Percentiles rank a stretch among this genome's conserved stretches.
Conservation (phyloP, 257 asterid genomes). For the Petunia secreta region DNA sequence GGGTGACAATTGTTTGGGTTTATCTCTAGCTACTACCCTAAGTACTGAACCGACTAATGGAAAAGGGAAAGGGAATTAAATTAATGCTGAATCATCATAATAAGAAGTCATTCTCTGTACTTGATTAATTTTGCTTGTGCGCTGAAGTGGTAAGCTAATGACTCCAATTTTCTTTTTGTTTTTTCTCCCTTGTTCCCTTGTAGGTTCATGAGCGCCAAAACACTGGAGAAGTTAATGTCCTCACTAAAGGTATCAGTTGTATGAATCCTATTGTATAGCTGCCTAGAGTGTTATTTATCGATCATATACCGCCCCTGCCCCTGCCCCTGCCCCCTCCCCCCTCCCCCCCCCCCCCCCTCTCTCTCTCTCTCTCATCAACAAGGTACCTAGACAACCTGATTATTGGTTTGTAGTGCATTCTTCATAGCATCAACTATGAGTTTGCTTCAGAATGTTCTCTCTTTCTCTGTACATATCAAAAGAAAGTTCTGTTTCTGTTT, state of each 20-base stretch:
- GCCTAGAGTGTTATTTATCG: too few species aligned
- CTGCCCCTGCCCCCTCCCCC: too few species aligned
- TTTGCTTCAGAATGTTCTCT: not conserved
- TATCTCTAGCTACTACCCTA: not conserved
- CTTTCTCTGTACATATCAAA: not conserved
- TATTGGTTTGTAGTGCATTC: too few species aligned
- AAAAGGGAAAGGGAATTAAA: not conserved
- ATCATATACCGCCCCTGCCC: too few species aligned
- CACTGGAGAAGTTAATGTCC: constrained; percentile 93
- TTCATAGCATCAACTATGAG: not conserved
- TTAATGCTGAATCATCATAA: not conserved
- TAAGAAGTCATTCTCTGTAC: not conserved
- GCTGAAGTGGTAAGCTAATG: not conserved
- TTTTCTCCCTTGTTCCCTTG: not conserved
- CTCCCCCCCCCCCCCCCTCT: too few species aligned
- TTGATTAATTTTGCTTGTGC: not conserved
- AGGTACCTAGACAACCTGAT: too few species aligned
- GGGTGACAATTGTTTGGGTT: not conserved
- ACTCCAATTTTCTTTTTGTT: not conserved
- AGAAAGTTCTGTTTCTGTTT: not conserved
- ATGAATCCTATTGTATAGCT: too few species aligned
- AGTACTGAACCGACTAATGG: too few species aligned
- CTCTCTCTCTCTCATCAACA: too few species aligned
- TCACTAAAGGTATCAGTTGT: constrained; percentile 74
- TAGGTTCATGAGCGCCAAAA: constrained; percentile 95